Conservation (phyloP, 2,329 filamentous ascomycete genomes). For the Sordariomycetes sp. region DNA sequence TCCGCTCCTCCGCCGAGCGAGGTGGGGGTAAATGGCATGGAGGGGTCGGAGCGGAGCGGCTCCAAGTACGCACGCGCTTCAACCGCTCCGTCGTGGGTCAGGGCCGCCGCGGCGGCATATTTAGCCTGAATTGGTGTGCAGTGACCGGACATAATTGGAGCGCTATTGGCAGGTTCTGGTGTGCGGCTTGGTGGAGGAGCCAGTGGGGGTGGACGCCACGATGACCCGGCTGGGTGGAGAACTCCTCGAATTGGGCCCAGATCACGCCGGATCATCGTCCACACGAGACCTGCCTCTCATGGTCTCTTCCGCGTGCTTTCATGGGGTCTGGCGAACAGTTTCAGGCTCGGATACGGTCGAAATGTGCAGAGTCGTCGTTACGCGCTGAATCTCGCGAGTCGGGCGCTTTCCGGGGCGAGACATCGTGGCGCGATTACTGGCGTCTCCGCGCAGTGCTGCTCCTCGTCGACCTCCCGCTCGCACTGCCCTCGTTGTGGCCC, state of each 20-base stretch:
- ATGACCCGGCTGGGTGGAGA: neutral
- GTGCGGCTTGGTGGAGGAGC: neutral
- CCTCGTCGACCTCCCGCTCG: neutral
- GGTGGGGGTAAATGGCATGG: neutral
- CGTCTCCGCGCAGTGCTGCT: neutral
- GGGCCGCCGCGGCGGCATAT: neutral
- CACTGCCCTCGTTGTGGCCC: neutral
- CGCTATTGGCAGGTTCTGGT: neutral
- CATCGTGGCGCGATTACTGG: neutral
- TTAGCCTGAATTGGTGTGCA: neutral
- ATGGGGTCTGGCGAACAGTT: too few relatives aligned
- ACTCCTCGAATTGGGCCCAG: neutral
- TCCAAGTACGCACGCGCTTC: neutral
- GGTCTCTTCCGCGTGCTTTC: too few relatives aligned
- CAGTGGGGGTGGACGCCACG: neutral
- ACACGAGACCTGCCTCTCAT: too few relatives aligned
- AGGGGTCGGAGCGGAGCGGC: neutral
- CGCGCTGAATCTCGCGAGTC: too few relatives aligned
- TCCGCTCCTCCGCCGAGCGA: neutral
- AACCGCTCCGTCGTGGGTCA: neutral
- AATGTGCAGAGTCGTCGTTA: too few relatives aligned
- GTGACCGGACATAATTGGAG: neutral
- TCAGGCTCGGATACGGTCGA: too few relatives aligned
- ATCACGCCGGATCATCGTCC: too few relatives aligned
- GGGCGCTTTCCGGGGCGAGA: neutral